These are phyloP conservation scores for Arthrobotrys sphaeroides DNA, from an alignment of 2,329 filamentous ascomycete genomes.

Conservation along the genomic window DNA sequence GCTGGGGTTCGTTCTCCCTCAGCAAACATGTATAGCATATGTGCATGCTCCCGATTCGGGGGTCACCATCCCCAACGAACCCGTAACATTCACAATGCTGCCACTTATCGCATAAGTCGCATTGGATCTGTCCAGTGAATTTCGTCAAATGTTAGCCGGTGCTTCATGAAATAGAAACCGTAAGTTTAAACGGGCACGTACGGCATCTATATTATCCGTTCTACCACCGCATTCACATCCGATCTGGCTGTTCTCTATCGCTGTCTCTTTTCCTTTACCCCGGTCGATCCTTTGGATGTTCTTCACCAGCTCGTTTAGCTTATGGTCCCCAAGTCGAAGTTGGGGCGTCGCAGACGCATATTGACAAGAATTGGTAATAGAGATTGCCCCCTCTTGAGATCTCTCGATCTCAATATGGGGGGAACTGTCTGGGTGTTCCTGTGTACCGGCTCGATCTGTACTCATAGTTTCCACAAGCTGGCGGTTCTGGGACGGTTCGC, in stretches of 20 bases:
- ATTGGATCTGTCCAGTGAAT: constrained; percentile 54
- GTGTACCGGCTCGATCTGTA: not conserved
- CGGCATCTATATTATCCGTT: constrained; percentile 4
- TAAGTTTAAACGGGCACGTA: not conserved
- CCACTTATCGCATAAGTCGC: constrained; percentile 57
- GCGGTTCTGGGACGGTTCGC: not conserved
- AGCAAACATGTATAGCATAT: constrained; percentile 57
- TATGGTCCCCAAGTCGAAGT: not conserved
- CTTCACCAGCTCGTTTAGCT: not conserved
- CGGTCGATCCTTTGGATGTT: not conserved
- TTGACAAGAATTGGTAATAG: not conserved
- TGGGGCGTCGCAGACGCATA: not conserved
- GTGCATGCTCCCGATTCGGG: constrained; percentile 55
- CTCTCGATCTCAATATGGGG: not conserved
- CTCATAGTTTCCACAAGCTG: not conserved
- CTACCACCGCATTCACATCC: constrained; percentile 28
- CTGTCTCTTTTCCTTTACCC: not conserved
- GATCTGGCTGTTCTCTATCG: not conserved
- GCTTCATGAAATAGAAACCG: not conserved
- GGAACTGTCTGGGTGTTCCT: not conserved
- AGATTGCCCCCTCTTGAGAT: not conserved
- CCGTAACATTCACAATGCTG: constrained; percentile 58
- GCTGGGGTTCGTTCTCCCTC: constrained; percentile 47
- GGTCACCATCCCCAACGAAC: constrained; percentile 54
- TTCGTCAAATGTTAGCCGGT: not conserved